Evolutionary conservation across 2,329 filamentous ascomycete species (phyloP).

Genomic region (Emmonsiellopsis sp.): DNA sequence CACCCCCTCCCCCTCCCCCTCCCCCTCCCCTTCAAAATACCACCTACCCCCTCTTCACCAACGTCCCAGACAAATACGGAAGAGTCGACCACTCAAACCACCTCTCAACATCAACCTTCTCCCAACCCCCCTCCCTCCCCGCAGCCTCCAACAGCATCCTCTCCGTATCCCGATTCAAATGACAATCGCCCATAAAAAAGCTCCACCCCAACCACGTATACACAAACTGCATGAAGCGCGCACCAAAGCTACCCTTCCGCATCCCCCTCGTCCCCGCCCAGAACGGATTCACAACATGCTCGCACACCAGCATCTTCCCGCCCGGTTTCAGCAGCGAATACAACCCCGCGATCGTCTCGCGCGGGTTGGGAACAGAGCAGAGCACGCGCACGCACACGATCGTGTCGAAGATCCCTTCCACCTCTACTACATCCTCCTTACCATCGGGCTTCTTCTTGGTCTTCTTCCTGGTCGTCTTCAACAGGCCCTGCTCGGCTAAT

Average conservation of each 20-base stretch:
- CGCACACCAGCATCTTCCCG: slow-evolving; percentile 45
- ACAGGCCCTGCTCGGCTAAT: slow-evolving; percentile 33
- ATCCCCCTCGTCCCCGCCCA: slow-evolving; percentile 14
- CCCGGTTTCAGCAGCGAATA: slow-evolving; percentile 46
- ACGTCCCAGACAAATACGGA: slow-evolving; percentile 32
- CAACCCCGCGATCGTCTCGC: slow-evolving; percentile 36
- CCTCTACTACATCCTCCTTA: slow-evolving; percentile 8
- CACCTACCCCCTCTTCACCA: slow-evolving; percentile 26
- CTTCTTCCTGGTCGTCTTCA: slow-evolving; percentile 12
- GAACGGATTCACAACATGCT: slow-evolving; percentile 48
- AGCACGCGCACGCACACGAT: slow-evolving; percentile 46
- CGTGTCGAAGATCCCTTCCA: slow-evolving; percentile 42
- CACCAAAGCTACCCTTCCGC: slow-evolving; percentile 35
- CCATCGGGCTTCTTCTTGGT: not conserved
- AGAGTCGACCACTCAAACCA: slow-evolving; percentile 28
- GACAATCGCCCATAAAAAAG: slow-evolving; percentile 44
- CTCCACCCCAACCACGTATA: slow-evolving; percentile 41
- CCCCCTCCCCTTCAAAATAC: no score
- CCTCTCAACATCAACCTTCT: slow-evolving; percentile 36
- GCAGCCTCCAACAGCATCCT: slow-evolving; percentile 31
- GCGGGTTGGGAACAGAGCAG: slow-evolving; percentile 43
- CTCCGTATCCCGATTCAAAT: slow-evolving; percentile 41
- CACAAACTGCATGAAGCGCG: slow-evolving; percentile 37
- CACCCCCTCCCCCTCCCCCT: no score
- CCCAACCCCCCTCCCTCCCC: slow-evolving; percentile 38